Percentiles rank a stretch among this genome's conserved stretches.
These are phyloP conservation scores for Fonsecaea multimorphosa DNA, from an alignment of 2,329 filamentous ascomycete genomes.

Conservation along the genomic window DNA sequence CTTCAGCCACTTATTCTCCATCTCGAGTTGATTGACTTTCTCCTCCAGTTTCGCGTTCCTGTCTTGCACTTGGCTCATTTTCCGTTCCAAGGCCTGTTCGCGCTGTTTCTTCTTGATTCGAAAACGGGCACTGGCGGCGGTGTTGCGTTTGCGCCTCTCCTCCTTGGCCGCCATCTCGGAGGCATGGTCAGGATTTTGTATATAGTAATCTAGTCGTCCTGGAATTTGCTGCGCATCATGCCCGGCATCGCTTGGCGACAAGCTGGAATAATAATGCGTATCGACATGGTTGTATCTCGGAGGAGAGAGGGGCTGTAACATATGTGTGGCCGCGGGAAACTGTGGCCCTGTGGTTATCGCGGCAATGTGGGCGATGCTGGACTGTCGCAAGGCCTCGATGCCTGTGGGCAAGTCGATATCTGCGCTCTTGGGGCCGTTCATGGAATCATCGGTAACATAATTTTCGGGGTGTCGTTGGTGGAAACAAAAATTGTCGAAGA, in stretches of 20 bases:
- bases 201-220: slow-evolving; percentile 15
- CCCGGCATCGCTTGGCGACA: background rate
- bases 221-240: slow-evolving; percentile 4
- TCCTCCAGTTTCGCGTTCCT: slow-evolving; percentile 77
- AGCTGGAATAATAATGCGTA: slow-evolving; percentile 8
- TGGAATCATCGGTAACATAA: slow-evolving; percentile 3
- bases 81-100: slow-evolving; percentile 82
- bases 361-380: background rate
- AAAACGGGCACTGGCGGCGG: slow-evolving; percentile 85
- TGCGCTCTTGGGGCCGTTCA: background rate
- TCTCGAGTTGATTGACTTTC: slow-evolving; percentile 77
- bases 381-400: slow-evolving; percentile 1
- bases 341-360: slow-evolving; percentile 8
- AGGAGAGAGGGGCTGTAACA: background rate
- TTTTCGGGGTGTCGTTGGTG: slow-evolving; percentile 2
- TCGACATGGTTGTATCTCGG: slow-evolving; percentile 4
- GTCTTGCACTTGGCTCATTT: slow-evolving; percentile 80
- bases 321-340: slow-evolving; percentile 1
- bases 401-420: background rate
- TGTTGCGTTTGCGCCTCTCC: slow-evolving; percentile 88
- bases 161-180: slow-evolving; percentile 80
- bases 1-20: slow-evolving; percentile 82
- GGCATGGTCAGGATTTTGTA: slow-evolving; percentile 69
- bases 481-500: slow-evolving; percentile 5
- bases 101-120: slow-evolving; percentile 96